Base-by-base conservation (phyloP, 2,329 filamentous ascomycete species). In the Zasmidium cellare region DNA sequence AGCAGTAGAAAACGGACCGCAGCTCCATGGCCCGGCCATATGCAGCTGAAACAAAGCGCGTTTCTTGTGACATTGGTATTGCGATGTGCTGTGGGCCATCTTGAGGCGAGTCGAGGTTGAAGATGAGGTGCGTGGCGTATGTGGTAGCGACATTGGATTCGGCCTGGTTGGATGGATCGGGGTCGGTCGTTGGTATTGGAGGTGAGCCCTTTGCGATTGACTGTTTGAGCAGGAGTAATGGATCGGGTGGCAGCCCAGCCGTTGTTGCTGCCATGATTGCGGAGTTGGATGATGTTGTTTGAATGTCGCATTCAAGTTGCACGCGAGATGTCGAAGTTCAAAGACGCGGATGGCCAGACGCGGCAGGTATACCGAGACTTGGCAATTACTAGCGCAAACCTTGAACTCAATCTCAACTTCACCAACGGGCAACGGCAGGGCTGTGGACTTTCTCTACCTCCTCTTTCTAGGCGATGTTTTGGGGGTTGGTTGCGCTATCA, bases 1-100 rank as follows among this genome's bases (percentile, higher is more conserved):
- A 99, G 56, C 92, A 92, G 72, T 97, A 96, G 80, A 93, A 97
- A 76, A 97, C 93, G 73, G 89, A 94, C 72, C 94, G 91, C 66
- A 99, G 81, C 72, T 97, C 91, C 18, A 72, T 3, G 61, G 58
- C 51, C 65, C 63, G 59, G 41, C 66, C 69, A 9, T 60, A 57
- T 2, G 62, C 84, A 58, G 85, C 84, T n/a, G 91, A 92, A 60
- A 90, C 83, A 79, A 97, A 97, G 68, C 94, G 91, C 65, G 94
- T 99, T 9, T 87, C 82, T 60, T 53, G 78, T 73, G 51, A 83
- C 83, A 67, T 82, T 75, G 59, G 60, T 20, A 74, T 65, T 1
- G 71, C 58, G 28, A 67, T 69, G 82, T 79, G 82, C 78, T 97
- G 94, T 3, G 58, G 52, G 41, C 69, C 67, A 56, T 68, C 59